These are phyloP conservation scores for Arabidopsis hybrid DNA, from an alignment of 441 rosid species.

Conservation along the genomic window DNA sequence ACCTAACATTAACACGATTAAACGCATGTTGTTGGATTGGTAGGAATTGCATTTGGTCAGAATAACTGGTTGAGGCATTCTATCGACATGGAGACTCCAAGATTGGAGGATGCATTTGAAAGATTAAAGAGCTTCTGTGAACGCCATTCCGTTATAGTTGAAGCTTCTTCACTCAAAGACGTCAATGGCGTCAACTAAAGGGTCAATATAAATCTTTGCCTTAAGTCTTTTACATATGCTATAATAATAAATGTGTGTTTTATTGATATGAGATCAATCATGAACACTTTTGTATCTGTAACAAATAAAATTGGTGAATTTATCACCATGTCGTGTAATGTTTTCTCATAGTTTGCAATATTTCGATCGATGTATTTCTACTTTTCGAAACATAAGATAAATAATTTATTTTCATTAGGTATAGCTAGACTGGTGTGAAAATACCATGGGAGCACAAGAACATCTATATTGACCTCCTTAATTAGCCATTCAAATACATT, in stretches of 20 bases:
- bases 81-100: conserved; percentile 36
- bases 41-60: conserved; percentile 42
- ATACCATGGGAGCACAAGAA: too few relatives aligned
- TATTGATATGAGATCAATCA: neutral
- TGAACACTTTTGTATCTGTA: neutral
- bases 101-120: conserved; percentile 40
- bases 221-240: too few relatives aligned
- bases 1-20: neutral
- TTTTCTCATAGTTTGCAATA: neutral
- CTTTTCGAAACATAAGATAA: neutral
- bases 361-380: neutral
- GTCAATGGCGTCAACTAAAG: neutral
- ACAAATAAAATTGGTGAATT: neutral
- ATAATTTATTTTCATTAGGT: neutral
- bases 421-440: neutral
- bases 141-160: conserved; percentile 12
- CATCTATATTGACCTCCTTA: too few relatives aligned
- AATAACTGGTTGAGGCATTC: conserved; percentile 44
- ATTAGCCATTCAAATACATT: too few relatives aligned
- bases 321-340: neutral
- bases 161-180: neutral
- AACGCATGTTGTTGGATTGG: neutral
- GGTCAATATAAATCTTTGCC: too few relatives aligned
- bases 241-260: neutral
- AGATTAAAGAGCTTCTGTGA: conserved; percentile 43